Percentiles rank a stretch among this genome's conserved stretches.
Conservation (phyloP, 176 grass and related monocot species). For the Elymus sibiricus region DNA sequence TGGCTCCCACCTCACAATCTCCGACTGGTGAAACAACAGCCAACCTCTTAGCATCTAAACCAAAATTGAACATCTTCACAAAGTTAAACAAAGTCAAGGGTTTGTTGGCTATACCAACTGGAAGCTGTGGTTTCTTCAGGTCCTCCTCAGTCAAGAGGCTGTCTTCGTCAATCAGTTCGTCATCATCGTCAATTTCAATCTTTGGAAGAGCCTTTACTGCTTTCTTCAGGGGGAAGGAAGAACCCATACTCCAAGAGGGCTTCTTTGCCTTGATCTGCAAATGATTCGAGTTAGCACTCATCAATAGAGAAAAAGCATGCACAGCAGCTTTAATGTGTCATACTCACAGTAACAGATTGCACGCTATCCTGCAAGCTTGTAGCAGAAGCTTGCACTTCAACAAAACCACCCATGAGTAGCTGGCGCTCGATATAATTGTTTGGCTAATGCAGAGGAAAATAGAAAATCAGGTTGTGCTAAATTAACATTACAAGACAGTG, state of each 20-base stretch:
- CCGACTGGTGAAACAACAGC: constrained; percentile 43
- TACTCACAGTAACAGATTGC: constrained; percentile 52
- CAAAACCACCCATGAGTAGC: constrained; percentile 70
- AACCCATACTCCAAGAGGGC: constrained; percentile 76
- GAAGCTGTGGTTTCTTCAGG: constrained; percentile 87
- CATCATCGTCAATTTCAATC: constrained; percentile 70
- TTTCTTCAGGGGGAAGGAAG: constrained; percentile 83
- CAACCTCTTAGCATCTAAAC: not conserved
- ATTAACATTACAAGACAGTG: not conserved
- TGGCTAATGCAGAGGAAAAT: constrained; percentile 33
- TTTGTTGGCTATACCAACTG: constrained; percentile 54
- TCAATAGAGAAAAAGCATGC: not conserved
- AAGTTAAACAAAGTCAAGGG: not conserved
- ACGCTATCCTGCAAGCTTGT: constrained; percentile 26
- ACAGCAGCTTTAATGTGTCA: not conserved
- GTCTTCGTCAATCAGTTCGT: constrained; percentile 87
- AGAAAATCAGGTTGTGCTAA: not conserved
- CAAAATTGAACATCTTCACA: not conserved
- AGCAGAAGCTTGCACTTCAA: constrained; percentile 61
- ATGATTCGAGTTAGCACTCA: not conserved
- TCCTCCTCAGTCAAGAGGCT: constrained; percentile 92
- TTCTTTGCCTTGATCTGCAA: constrained; percentile 83
- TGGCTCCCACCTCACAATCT: constrained; percentile 81
- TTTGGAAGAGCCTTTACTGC: constrained; percentile 55
- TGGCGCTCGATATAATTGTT: constrained; percentile 62